These are phyloP conservation scores for Chloranthus sessilifolius DNA, from an alignment of 164 flowering plant species.

Conservation along the genomic window DNA sequence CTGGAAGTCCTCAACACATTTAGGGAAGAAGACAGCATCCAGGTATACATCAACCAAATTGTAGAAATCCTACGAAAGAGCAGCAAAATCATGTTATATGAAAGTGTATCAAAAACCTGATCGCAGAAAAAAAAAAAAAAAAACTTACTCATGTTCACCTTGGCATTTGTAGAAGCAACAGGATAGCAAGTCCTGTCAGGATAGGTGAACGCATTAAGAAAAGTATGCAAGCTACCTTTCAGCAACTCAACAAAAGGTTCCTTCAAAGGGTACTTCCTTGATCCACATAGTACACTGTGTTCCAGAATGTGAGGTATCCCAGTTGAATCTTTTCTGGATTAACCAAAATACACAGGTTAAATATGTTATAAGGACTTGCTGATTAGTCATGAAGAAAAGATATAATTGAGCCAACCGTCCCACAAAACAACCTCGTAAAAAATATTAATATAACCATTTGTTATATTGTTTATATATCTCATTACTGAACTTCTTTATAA, in stretches of 20 bases:
- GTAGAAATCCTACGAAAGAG: slow-evolving; percentile 74
- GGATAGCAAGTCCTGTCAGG: slow-evolving; percentile 99
- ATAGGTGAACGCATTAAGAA: slow-evolving; percentile 95
- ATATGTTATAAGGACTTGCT: too few relatives aligned
- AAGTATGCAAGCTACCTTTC: slow-evolving; percentile 93
- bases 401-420: too few relatives aligned
- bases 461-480: too few relatives aligned
- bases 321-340: slow-evolving; percentile 87
- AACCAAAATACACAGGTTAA: background rate
- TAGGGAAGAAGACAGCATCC: slow-evolving; percentile 98
- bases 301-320: slow-evolving; percentile 98
- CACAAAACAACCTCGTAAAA: too few relatives aligned
- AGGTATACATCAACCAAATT: slow-evolving; percentile 95
- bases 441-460: too few relatives aligned
- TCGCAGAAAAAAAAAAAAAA: background rate
- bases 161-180: slow-evolving; percentile 93
- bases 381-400: too few relatives aligned
- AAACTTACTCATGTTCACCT: slow-evolving; percentile 38
- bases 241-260: slow-evolving; percentile 96
- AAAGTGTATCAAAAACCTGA: slow-evolving; percentile 3
- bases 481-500: too few relatives aligned
- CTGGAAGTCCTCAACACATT: slow-evolving; percentile 80
- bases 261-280: slow-evolving; percentile 95
- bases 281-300: slow-evolving; percentile 96
- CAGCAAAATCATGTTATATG: background rate